A percentile compares a stretch with the other conserved stretches of the same genome.
Evolutionary conservation across 306 rosid genomes (phyloP).

Genomic region (Acacia acuminata): DNA sequence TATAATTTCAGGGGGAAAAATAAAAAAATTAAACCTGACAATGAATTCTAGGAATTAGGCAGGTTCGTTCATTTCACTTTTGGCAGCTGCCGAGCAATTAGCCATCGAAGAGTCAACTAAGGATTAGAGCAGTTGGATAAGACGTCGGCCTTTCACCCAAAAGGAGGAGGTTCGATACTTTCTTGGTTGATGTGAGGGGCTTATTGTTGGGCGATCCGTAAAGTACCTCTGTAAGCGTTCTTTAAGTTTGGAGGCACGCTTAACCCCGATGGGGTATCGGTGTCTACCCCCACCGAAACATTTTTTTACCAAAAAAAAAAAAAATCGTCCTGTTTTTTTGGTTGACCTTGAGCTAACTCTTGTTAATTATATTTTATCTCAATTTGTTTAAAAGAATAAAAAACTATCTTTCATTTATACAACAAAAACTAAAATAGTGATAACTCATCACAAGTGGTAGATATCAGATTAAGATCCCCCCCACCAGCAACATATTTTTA

Average conservation of each 20-base stretch:
- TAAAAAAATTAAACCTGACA: background rate
- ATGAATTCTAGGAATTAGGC: background rate
- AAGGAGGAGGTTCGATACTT: too few relatives aligned
- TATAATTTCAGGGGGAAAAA: background rate
- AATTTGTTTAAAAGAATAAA: background rate
- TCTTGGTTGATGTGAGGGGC: too few relatives aligned
- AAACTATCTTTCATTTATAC: background rate
- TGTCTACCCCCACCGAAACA: too few relatives aligned
- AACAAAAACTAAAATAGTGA: background rate
- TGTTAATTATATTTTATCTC: background rate
- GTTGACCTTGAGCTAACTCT: background rate
- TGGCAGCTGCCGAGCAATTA: background rate
- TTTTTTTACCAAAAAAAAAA: too few relatives aligned
- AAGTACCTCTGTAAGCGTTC: too few relatives aligned
- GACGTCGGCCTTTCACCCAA: too few relatives aligned
- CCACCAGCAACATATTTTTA: background rate
- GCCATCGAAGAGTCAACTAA: background rate
- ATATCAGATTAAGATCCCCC: background rate
- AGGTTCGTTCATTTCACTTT: background rate
- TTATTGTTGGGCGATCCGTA: too few relatives aligned
- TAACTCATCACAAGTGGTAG: background rate
- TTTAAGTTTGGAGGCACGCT: too few relatives aligned
- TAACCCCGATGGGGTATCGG: too few relatives aligned
- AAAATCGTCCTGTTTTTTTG: background rate
- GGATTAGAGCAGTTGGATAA: too few relatives aligned